Base-by-base conservation (phyloP, 2,329 filamentous ascomycete genomes). In the Alternaria angustiovoidea region DNA sequence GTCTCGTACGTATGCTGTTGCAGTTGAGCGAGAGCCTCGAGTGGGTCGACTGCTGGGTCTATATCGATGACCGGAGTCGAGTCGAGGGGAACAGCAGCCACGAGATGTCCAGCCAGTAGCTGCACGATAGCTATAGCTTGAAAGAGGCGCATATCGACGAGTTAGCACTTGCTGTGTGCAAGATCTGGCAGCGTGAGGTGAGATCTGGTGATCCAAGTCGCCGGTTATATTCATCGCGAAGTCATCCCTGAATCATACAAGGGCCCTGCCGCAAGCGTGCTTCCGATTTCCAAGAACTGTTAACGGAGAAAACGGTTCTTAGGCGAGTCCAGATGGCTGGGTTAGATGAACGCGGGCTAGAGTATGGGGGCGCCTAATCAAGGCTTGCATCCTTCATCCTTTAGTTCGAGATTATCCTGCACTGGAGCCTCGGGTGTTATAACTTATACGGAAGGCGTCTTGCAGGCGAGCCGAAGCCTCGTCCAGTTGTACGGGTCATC, bases 11-110 rank as follows among this genome's bases (percentile, higher is more conserved):
- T 20, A 16, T 52, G 32, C 22, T 53, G 39, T 18, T 57, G 47
- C 22, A 57, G 48, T 53, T 57, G 54, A 16, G 30, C 28, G 42
- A 57, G 54, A 46, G 47, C 47, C 18, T 57, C 30, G 18, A 53
- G 30, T 11, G 54, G 54, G 24, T 53, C 54, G 11, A 39, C 14
- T 20, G 39, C 32, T 38, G 30, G 39, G 41, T 57, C 39, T 52
- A 53, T 57, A 16, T 57, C 22, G n/a, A 57, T 53, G 20, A 30
- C 18, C 7, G 39, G 28, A 39, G 26, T 34, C 9, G 38, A 46
- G 14, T 57, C 41, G 12, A 46, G n/a, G 9, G 54, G 30, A 38
- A 46, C n/a, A 30, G 47, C 47, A 46, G 32, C 32, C 32, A 43
- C 54, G n/a, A 39, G 18, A 32, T 14, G 18, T 53, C 42, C 28